Base-by-base conservation (phyloP, 176 grass and related monocot species). In the Oryza meyeriana region DNA sequence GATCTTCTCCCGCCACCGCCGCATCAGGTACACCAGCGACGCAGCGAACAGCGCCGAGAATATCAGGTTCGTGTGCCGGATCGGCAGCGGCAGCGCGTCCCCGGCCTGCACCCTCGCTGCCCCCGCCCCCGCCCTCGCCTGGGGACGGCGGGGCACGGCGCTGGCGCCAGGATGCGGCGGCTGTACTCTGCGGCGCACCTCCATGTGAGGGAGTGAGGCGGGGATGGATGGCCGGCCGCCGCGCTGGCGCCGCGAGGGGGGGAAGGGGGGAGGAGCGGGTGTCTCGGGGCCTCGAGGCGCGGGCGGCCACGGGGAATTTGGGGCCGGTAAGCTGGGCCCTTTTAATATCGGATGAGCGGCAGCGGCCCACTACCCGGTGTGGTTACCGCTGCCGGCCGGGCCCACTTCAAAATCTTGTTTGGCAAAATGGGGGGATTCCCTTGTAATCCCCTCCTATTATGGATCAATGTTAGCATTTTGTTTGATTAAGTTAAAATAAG, bases 1-100 rank as follows among this genome's bases (percentile, higher is more conserved):
- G 88, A 98, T 91, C 95, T 98, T 98, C 88, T 93, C 95, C 3
- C 92, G 90, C 95, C 95, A 98, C 40, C 90, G 84, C 30, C 87
- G 79, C 95, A 98, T 95, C 38, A 98, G 77, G 85, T 86, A 98
- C 26, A 70, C 88, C 26, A 93, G 86, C 64, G 95, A 98, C 8
- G 71, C 88, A 16, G 86, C 83, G 71, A 98, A 98, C 9, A 98
- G 66, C 2, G 84, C 88, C 24, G 95, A 95, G 88, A 98, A 98
- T 30, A 98, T 71, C 32, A 95, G 90, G 90, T 98, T 94, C 2
- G 95, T 93, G 84, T 95, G 88, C 63, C 95, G 92, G 78, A 98
- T 48, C 22, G 92, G 95, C 41, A 98, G 85, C 57, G 92, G 92
- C 61, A 98, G 85, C 77, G 93, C 90, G 71, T 96, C 93, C 42